Percentiles rank a stretch among this genome's conserved stretches.
Conservation (phyloP, 768 basidiomycete genomes). For the Termitomyces sp. region DNA sequence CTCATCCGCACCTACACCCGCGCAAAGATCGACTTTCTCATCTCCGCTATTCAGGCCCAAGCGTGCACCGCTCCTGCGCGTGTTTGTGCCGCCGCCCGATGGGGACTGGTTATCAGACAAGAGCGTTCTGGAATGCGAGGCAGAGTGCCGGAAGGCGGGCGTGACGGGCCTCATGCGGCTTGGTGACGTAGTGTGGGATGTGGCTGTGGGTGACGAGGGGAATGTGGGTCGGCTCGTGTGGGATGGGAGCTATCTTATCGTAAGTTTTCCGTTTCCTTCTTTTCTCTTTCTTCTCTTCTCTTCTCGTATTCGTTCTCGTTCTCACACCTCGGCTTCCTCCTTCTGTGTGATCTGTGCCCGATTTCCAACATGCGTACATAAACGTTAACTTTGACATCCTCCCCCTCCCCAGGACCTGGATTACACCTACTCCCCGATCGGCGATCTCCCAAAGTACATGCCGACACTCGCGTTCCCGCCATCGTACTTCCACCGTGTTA, state of each 20-base stretch:
- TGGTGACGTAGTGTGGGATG: slow-evolving; percentile 85
- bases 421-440: slow-evolving; percentile 69
- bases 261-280: slow-evolving; percentile 31
- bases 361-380: too few relatives aligned
- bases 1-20: not conserved
- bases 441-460: slow-evolving; percentile 76
- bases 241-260: slow-evolving; percentile 87
- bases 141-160: slow-evolving; percentile 67
- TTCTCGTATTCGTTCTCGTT: not conserved
- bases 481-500: slow-evolving; percentile 84
- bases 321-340: too few relatives aligned
- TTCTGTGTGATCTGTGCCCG: too few relatives aligned
- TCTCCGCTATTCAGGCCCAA: slow-evolving; percentile 68
- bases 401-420: slow-evolving; percentile 61
- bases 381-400: too few relatives aligned
- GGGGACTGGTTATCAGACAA: slow-evolving; percentile 84
- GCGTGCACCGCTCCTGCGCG: slow-evolving; percentile 71
- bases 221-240: slow-evolving; percentile 80
- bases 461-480: slow-evolving; percentile 79
- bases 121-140: slow-evolving; percentile 78
- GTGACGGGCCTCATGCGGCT: slow-evolving; percentile 56
- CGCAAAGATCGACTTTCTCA: slow-evolving; percentile 33
- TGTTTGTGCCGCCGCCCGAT: slow-evolving; percentile 83
- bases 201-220: slow-evolving; percentile 80
- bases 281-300: not conserved